Percentiles rank a stretch among this genome's conserved stretches.
phyloP scores from a whole-genome alignment of 2,329 filamentous ascomycete genomes.

The Claviceps digitariae region DNA sequence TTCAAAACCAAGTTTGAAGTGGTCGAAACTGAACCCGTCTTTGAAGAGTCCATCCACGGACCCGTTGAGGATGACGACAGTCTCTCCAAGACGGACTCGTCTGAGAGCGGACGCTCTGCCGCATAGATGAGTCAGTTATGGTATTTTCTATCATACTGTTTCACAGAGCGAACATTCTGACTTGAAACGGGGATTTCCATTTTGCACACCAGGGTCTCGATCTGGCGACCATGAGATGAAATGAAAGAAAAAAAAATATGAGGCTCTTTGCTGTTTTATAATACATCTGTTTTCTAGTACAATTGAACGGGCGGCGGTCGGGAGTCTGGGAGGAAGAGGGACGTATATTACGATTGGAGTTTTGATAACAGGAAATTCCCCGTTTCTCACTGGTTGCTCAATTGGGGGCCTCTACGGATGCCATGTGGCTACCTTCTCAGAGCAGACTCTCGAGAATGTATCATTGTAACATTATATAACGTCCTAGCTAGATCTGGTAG shows the following conservation, averaged over 20 bases:
- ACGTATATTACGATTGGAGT: constrained; percentile 6
- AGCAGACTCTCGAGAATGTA: constrained; percentile 13
- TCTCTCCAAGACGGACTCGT: constrained; percentile 42
- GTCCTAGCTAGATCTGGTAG: not conserved
- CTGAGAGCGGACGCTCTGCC: constrained; percentile 46
- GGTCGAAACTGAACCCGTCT: constrained; percentile 78
- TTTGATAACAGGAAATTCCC: constrained; percentile 1
- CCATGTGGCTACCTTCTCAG: not conserved
- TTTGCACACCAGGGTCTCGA: not conserved
- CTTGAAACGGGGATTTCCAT: not conserved
- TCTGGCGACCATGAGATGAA: constrained; percentile 8
- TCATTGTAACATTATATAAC: constrained; percentile 14
- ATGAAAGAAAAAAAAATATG: constrained; percentile 10
- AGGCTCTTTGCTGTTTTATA: constrained; percentile 2
- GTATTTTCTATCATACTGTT: constrained; percentile 5
- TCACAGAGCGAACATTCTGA: constrained; percentile 10
- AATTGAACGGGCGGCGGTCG: not conserved
- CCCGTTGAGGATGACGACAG: constrained; percentile 46
- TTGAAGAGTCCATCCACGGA: constrained; percentile 75
- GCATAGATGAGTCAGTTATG: constrained; percentile 27
- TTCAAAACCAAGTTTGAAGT: constrained; percentile 97
- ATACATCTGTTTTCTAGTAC: not conserved
- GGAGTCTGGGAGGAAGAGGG: constrained; percentile 1
- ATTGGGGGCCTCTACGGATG: constrained; percentile 9
- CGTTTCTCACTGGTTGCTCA: constrained; percentile 8